Percentiles rank a stretch among this genome's conserved stretches.
Evolutionary conservation across 1,139 yeast genomes (phyloP).

Genomic region (Blastobotrys indianensis): DNA sequence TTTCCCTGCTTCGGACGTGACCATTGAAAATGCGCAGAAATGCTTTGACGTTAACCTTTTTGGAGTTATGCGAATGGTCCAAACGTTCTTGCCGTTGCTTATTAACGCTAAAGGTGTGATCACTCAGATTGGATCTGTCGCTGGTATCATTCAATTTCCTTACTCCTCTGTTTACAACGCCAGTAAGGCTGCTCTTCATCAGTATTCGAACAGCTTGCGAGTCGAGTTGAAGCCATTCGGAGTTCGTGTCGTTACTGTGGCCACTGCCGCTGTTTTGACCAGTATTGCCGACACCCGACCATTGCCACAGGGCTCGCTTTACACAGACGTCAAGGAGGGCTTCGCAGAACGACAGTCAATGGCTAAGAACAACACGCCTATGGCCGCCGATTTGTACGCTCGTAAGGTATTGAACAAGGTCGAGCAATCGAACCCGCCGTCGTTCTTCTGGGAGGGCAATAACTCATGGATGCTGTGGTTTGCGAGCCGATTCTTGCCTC

Average conservation of each 20-base stretch:
- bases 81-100: constrained; percentile 53
- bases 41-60: constrained; percentile 65
- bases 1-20: constrained; percentile 62
- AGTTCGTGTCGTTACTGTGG: constrained; percentile 63
- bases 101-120: constrained; percentile 66
- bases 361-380: constrained; percentile 57
- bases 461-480: constrained; percentile 40
- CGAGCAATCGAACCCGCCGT: constrained; percentile 39
- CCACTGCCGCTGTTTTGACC: constrained; percentile 66
- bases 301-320: constrained; percentile 52
- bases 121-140: constrained; percentile 69
- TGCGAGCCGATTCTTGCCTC: constrained; percentile 40
- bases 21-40: constrained; percentile 48
- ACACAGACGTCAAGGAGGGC: constrained; percentile 43
- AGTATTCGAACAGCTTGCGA: constrained; percentile 56
- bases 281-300: constrained; percentile 54
- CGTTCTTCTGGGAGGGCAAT: constrained; percentile 51
- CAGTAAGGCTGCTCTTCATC: constrained; percentile 71
- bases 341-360: constrained; percentile 50
- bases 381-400: constrained; percentile 54
- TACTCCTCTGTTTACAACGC: constrained; percentile 65
- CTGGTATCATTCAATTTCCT: constrained; percentile 65
- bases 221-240: constrained; percentile 68
- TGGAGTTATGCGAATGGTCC: constrained; percentile 59
- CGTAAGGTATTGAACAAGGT: constrained; percentile 47